Evolutionary conservation across 139 green algal genomes (phyloP).

Genomic region (Monoraphidium neglectum): DNA sequence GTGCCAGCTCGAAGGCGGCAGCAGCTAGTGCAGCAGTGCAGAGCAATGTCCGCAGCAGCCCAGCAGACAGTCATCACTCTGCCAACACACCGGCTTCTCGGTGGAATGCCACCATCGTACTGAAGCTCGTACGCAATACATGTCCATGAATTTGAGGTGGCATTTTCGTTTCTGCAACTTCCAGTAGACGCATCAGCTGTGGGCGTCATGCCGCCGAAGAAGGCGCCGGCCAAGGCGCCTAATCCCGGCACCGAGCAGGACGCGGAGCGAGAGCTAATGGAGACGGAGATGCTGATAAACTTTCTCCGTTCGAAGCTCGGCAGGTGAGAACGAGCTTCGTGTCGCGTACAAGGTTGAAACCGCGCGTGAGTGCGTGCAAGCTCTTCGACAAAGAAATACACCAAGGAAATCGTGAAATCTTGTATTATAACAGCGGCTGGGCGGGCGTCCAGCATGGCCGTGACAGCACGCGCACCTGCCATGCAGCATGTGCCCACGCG

Average conservation of each 20-base stretch:
- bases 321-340: slow-evolving; percentile 29
- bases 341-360: not conserved
- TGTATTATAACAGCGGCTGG: not conserved
- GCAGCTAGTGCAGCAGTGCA: too few species aligned
- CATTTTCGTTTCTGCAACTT: too few species aligned
- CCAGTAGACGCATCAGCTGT: not conserved
- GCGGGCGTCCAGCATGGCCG: not conserved
- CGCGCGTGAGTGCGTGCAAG: not conserved
- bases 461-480: not conserved
- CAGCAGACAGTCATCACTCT: too few species aligned
- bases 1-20: too few species aligned
- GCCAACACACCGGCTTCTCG: too few species aligned
- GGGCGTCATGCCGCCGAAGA: slow-evolving; percentile 68
- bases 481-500: not conserved
- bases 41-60: too few species aligned
- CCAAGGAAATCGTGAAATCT: not conserved
- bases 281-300: slow-evolving; percentile 75
- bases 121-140: too few species aligned
- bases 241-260: not conserved
- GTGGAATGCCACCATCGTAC: too few species aligned
- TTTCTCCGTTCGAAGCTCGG: slow-evolving; percentile 75
- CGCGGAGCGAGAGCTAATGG: slow-evolving; percentile 63
- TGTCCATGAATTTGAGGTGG: too few species aligned
- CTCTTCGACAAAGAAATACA: not conserved
- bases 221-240: slow-evolving; percentile 21